A percentile compares a stretch with the other conserved stretches of the same genome.
phyloP scores from a whole-genome alignment of 495 filamentous ascomycete species.

The Annulohypoxylon maeteangense region DNA sequence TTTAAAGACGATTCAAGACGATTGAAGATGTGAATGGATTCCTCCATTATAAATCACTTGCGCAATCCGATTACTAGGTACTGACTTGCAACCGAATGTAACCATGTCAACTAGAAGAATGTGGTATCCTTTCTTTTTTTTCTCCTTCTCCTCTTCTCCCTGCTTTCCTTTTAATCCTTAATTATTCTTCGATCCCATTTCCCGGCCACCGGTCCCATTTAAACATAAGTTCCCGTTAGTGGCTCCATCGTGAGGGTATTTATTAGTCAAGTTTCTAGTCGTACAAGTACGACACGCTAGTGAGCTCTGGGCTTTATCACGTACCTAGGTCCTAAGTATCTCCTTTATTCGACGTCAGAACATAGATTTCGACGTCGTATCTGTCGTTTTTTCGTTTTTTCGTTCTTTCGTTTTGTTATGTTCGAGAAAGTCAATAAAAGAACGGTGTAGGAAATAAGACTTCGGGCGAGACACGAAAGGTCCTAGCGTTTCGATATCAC shows the following conservation, averaged over 20 bases:
- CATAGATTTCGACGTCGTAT: not conserved
- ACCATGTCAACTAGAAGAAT: not conserved
- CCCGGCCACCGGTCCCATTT: not conserved
- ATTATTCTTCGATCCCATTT: not conserved
- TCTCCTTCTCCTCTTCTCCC: not conserved
- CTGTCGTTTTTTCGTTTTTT: not conserved
- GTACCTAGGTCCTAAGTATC: not conserved
- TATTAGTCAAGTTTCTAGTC: not conserved
- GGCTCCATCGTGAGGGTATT: slow-evolving; percentile 10
- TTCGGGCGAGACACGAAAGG: not conserved
- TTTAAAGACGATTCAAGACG: too few relatives aligned
- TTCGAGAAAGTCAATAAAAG: not conserved
- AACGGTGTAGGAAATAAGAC: not conserved
- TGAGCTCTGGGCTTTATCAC: not conserved
- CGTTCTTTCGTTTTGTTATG: not conserved
- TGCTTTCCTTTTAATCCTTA: not conserved
- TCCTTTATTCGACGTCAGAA: not conserved
- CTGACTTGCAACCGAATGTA: not conserved
- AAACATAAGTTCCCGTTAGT: slow-evolving; percentile 13
- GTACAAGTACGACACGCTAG: slow-evolving; percentile 6
- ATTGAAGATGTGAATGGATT: slow-evolving; percentile 1
- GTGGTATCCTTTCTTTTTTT: too few relatives aligned
- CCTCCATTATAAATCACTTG: slow-evolving; percentile 7
- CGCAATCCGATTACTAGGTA: not conserved
- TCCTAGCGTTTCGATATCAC: not conserved